Evolutionary conservation across 2,329 filamentous ascomycete species (phyloP).

Genomic region (Trichoderma gracile): DNA sequence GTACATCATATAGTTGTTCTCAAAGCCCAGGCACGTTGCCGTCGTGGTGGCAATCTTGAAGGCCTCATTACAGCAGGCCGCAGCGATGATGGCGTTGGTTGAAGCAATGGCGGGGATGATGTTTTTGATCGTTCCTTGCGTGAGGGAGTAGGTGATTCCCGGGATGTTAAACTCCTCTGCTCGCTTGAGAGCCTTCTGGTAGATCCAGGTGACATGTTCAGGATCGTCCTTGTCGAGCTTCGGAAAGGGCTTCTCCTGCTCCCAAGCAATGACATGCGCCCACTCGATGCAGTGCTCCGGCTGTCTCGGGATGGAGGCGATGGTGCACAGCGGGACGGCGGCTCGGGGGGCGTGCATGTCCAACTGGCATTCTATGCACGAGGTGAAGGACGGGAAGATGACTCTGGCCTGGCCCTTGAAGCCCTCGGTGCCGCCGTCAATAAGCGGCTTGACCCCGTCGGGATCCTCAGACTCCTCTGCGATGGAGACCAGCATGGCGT

Average conservation of each 20-base stretch:
- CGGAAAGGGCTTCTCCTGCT: conserved; percentile 78
- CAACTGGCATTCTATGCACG: conserved; percentile 96
- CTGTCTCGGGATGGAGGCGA: conserved; percentile 93
- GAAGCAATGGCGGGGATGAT: conserved; percentile 98
- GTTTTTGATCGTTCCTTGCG: conserved; percentile 97
- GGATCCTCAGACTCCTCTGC: conserved; percentile 74
- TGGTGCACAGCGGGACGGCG: conserved; percentile 94
- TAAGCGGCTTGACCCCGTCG: conserved; percentile 87
- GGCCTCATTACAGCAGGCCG: conserved; percentile 93
- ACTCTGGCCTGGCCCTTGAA: conserved; percentile 98
- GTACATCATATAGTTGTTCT: conserved; percentile 99
- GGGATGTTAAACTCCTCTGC: conserved; percentile 86
- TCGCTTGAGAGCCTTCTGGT: conserved; percentile 76
- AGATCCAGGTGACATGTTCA: conserved; percentile 97
- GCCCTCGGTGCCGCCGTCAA: conserved; percentile 95
- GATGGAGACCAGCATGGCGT: conserved; percentile 87
- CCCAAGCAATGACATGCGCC: conserved; percentile 98
- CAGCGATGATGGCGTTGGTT: conserved; percentile 95
- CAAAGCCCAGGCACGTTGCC: conserved; percentile 75
- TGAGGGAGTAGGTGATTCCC: conserved; percentile 92
- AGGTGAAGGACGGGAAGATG: conserved; percentile 86
- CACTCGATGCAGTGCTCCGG: conserved; percentile 98
- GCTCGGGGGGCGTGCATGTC: conserved; percentile 98
- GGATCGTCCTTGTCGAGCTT: conserved; percentile 93
- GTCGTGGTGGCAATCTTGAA: conserved; percentile 87